Evolutionary conservation across 148 eudicot genomes (phyloP).

Genomic region (Talinum fruticosum): DNA sequence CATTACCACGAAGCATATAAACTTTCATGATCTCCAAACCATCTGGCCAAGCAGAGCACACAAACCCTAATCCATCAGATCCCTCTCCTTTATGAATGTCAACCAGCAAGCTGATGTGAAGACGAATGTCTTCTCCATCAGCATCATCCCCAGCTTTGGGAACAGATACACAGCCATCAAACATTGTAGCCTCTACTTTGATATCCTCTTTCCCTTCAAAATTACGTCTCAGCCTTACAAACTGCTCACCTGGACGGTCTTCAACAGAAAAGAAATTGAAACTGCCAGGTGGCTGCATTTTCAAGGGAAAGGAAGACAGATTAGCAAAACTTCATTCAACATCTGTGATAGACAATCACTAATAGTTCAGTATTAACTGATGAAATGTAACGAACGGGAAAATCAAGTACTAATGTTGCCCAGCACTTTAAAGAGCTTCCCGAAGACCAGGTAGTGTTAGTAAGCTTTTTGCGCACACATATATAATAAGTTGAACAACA

Average conservation of each 20-base stretch:
- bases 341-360: neutral
- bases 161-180: constrained; percentile 50
- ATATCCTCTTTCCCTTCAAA: constrained; percentile 50
- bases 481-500: neutral
- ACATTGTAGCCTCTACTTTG: constrained; percentile 69
- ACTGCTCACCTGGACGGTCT: constrained; percentile 63
- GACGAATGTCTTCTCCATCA: constrained; percentile 37
- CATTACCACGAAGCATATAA: constrained; percentile 35
- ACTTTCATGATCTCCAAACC: constrained; percentile 62
- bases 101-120: constrained; percentile 62
- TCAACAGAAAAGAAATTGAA: constrained; percentile 49
- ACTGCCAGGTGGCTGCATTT: constrained; percentile 45
- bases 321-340: neutral
- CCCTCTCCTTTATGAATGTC: constrained; percentile 57
- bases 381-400: neutral
- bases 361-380: neutral
- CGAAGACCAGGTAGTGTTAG: neutral
- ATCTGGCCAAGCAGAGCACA: constrained; percentile 74
- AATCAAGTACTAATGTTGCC: neutral
- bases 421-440: neutral
- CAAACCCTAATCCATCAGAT: constrained; percentile 53
- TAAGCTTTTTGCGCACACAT: neutral
- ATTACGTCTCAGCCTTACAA: constrained; percentile 49
- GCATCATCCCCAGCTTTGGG: constrained; percentile 45
- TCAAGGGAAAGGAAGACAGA: constrained; percentile 7